phyloP scores from a whole-genome alignment of 1,139 yeast genomes.

The Taiozyma onychis region DNA sequence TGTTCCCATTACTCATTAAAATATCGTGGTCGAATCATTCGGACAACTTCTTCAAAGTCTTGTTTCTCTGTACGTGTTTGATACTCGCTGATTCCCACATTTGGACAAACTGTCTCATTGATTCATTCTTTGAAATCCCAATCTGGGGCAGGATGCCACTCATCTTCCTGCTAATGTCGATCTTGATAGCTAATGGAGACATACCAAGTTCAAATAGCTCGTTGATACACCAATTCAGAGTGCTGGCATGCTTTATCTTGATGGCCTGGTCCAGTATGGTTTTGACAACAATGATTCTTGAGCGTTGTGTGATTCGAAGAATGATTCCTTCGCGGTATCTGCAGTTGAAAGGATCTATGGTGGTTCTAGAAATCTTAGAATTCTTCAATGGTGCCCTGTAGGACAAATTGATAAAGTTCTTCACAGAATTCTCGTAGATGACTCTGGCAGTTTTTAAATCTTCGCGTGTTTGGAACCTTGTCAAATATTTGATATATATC shows the following conservation, averaged over 20 bases:
- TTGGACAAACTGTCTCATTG: background rate
- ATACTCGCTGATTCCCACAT: background rate
- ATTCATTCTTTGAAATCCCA: background rate
- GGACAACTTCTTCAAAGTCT: background rate
- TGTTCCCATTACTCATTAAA: background rate
- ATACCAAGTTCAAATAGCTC: constrained; percentile 6
- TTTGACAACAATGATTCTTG: constrained; percentile 6
- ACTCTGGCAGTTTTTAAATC: background rate
- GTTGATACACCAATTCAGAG: constrained; percentile 5
- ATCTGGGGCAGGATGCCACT: background rate
- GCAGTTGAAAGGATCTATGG: constrained; percentile 8
- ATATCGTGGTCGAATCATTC: background rate
- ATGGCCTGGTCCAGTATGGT: constrained; percentile 10
- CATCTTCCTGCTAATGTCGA: constrained; percentile 4
- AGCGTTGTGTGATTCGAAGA: constrained; percentile 1
- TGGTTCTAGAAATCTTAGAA: background rate
- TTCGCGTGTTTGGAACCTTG: background rate
- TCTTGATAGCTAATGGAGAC: constrained; percentile 3
- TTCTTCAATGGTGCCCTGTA: constrained; percentile 1
- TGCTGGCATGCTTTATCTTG: background rate
- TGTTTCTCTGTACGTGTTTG: background rate
- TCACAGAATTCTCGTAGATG: constrained; percentile 6
- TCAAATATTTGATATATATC: constrained; percentile 6
- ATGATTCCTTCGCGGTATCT: background rate
- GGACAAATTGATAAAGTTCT: constrained; percentile 1